Evolutionary conservation across 345 rosid genomes (phyloP).

Genomic region (Anastatica hierochuntica): DNA sequence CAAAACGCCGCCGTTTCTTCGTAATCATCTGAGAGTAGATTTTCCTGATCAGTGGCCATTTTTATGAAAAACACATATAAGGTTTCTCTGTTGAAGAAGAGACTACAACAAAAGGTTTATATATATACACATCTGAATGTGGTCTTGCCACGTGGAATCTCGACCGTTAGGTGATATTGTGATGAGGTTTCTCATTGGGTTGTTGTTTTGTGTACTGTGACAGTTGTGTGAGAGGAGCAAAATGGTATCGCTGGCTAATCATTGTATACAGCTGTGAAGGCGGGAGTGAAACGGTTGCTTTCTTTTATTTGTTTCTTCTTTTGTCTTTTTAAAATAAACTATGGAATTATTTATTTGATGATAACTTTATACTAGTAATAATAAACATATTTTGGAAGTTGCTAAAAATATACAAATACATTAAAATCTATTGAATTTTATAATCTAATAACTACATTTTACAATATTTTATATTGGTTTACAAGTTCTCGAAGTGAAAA

Average conservation of each 20-base stretch:
- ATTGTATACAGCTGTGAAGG: constrained; percentile 25
- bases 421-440: too few species aligned
- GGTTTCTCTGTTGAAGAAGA: background rate
- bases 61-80: background rate
- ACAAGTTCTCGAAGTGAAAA: too few species aligned
- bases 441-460: too few species aligned
- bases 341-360: background rate
- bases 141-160: background rate
- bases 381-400: too few species aligned
- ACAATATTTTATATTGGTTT: too few species aligned
- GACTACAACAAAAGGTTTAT: too few species aligned
- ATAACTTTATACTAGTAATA: too few species aligned
- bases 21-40: constrained; percentile 15
- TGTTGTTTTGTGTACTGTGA: constrained; percentile 4
- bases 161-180: constrained; percentile 1
- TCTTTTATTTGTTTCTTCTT: background rate
- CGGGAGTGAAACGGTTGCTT: constrained; percentile 23
- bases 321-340: constrained; percentile 16
- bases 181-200: constrained; percentile 7
- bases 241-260: constrained; percentile 15
- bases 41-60: constrained; percentile 27
- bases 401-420: too few species aligned
- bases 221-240: constrained; percentile 3
- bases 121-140: background rate
- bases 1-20: constrained; percentile 17